Base-by-base conservation (phyloP, 106 monocot genomes). In the Hemerocallis citrina region DNA sequence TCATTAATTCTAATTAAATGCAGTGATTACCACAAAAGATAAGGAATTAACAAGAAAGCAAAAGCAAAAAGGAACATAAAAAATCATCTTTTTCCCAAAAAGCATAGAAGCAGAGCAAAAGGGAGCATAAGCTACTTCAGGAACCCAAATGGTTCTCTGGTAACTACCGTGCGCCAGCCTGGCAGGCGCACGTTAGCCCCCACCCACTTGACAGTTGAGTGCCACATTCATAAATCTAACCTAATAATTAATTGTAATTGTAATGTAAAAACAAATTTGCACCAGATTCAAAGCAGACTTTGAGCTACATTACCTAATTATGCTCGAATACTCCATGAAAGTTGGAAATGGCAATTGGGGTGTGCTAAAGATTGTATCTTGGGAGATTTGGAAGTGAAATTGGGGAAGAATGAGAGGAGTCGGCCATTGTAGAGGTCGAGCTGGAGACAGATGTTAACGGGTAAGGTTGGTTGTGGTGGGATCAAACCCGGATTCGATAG, bases 101-200 rank as follows among this genome's bases (percentile, higher is more conserved):
- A 52, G 38, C 42, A 27, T 50, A 30, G 54, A 37, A 55, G 29
- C 52, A 66, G 30, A 41, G 32, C 25, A 54, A 39, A 25, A 59
- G 22, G 30, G 55, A 33, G 1, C 41, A 20, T 22, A 20, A 19
- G 5, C 9, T 47, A 47, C 63, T 46, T 8, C 31, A 46, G 19
- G 45, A 47, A 46, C 16, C 3, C 9, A 40, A 52, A 43, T 41
- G 40, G 37, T 32, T 23, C 31, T 68, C 43, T 8, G 22, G 40
- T 57, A 68, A 57, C n/a, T n/a, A n/a, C n/a, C 67, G 44, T 68
- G 67, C 40, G 38, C 55, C 56, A 68, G 43, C 44, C 44, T 57
- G 67, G 57, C 55, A 17, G 67, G 57, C 55, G 21, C 40, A 68
- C 19, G 48, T 64, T 64, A 64, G 45, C n/a, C 12, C 54, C 27